phyloP scores from a whole-genome alignment of 1,284 basidiomycete genomes.

The Leccinum pachyderme region DNA sequence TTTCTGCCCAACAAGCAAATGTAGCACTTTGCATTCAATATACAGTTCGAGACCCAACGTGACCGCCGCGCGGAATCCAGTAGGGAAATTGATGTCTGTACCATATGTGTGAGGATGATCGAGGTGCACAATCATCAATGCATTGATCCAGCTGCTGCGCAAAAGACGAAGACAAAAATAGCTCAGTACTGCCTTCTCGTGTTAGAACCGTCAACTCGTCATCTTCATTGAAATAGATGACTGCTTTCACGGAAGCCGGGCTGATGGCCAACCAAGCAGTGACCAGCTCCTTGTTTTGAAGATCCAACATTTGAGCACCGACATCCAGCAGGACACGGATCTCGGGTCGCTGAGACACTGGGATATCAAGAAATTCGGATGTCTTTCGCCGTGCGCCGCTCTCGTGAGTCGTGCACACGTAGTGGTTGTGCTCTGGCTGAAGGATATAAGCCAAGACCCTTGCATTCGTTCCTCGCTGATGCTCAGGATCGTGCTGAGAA shows the following conservation, averaged over 20 bases:
- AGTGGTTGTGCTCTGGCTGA: constrained; percentile 42
- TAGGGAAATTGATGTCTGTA: constrained; percentile 52
- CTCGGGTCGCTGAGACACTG: constrained; percentile 35
- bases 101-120: constrained; percentile 60
- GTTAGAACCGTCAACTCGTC: constrained; percentile 45
- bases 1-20: not conserved
- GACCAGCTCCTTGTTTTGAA: constrained; percentile 43
- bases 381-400: constrained; percentile 29
- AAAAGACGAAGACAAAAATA: constrained; percentile 44
- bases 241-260: constrained; percentile 32
- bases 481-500: constrained; percentile 39
- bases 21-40: constrained; percentile 4
- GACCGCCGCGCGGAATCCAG: constrained; percentile 44
- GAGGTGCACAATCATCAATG: constrained; percentile 51
- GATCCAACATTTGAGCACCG: constrained; percentile 56
- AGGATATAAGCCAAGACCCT: constrained; percentile 46
- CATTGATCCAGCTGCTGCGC: constrained; percentile 43
- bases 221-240: constrained; percentile 46
- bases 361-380: constrained; percentile 33
- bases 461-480: constrained; percentile 50
- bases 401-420: constrained; percentile 27
- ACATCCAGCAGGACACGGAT: constrained; percentile 51
- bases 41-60: constrained; percentile 40
- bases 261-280: constrained; percentile 39
- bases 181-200: constrained; percentile 39